A percentile compares a stretch with the other conserved stretches of the same genome.
phyloP scores from a whole-genome alignment of 208 protist genomes.

The Crithidia expoeki region DNA sequence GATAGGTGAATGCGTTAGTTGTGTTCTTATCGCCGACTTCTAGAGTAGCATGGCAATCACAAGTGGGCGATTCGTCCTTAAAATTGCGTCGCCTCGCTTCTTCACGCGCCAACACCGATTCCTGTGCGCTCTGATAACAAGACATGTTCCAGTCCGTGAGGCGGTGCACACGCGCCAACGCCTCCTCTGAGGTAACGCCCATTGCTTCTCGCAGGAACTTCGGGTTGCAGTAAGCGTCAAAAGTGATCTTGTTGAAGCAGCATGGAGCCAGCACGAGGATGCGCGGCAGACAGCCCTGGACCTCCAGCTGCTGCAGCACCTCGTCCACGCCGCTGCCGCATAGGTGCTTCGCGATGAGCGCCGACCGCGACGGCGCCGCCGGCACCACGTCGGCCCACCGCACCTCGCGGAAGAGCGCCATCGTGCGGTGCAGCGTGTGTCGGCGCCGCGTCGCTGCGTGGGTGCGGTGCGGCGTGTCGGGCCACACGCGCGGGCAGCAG shows the following conservation, averaged over 20 bases:
- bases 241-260: constrained; percentile 72
- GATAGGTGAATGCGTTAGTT: not conserved
- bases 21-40: not conserved
- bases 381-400: constrained; percentile 47
- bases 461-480: constrained; percentile 41
- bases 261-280: constrained; percentile 75
- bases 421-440: constrained; percentile 41
- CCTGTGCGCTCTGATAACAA: constrained; percentile 42
- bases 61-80: not conserved
- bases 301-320: constrained; percentile 41
- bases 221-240: constrained; percentile 57
- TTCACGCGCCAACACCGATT: not conserved
- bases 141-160: constrained; percentile 82
- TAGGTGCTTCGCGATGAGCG: constrained; percentile 82
- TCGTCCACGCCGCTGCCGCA: constrained; percentile 80
- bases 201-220: constrained; percentile 40
- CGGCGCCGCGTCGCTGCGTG: constrained; percentile 38
- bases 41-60: not conserved
- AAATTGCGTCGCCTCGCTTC: not conserved
- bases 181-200: constrained; percentile 38
- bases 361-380: constrained; percentile 39
- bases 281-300: constrained; percentile 55
- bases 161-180: constrained; percentile 44
- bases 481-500: constrained; percentile 59
- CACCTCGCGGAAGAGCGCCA: constrained; percentile 53